Evolutionary conservation across 2,329 filamentous ascomycete species (phyloP).

Genomic region (Aspergillus arachidicola): DNA sequence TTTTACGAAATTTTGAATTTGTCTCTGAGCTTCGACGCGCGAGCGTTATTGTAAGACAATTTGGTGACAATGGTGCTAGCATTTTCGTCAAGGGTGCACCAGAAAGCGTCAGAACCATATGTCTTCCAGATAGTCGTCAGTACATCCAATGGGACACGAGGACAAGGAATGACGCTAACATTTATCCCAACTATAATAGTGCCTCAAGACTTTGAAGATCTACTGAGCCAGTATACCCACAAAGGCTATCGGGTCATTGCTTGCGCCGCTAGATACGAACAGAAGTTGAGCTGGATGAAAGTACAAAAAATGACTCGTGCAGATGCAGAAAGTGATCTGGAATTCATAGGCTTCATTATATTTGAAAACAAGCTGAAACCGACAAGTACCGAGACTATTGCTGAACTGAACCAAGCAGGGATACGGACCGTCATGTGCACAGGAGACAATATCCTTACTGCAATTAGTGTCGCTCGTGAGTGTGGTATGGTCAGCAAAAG

Average conservation of each 20-base stretch:
- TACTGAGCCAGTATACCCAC: conserved; percentile 88
- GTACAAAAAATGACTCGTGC: conserved; percentile 88
- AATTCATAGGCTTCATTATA: conserved; percentile 94
- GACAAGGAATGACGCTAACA: conserved; percentile 29
- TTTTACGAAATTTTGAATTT: conserved; percentile 91
- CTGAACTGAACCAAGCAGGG: conserved; percentile 78
- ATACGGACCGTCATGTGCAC: conserved; percentile 96
- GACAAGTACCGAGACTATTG: conserved; percentile 76
- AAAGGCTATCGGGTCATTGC: conserved; percentile 95
- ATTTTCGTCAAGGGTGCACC: conserved; percentile 96
- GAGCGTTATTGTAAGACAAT: conserved; percentile 88
- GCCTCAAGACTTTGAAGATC: conserved; percentile 84
- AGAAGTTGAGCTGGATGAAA: conserved; percentile 89
- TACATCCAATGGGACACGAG: conserved; percentile 19
- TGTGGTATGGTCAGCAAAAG: conserved; percentile 79
- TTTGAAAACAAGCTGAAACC: conserved; percentile 99
- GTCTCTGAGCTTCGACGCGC: conserved; percentile 88
- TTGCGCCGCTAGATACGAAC: conserved; percentile 85
- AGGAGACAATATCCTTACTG: conserved; percentile 95
- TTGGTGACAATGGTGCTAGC: conserved; percentile 79
- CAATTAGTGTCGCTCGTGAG: conserved; percentile 91
- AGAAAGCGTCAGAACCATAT: conserved; percentile 95
- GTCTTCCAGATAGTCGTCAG: conserved; percentile 75
- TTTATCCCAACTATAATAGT: conserved; percentile 49
- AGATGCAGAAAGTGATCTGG: conserved; percentile 79